phyloP scores from a whole-genome alignment of 805 yeast genomes.

The Nematodospora valgi region DNA sequence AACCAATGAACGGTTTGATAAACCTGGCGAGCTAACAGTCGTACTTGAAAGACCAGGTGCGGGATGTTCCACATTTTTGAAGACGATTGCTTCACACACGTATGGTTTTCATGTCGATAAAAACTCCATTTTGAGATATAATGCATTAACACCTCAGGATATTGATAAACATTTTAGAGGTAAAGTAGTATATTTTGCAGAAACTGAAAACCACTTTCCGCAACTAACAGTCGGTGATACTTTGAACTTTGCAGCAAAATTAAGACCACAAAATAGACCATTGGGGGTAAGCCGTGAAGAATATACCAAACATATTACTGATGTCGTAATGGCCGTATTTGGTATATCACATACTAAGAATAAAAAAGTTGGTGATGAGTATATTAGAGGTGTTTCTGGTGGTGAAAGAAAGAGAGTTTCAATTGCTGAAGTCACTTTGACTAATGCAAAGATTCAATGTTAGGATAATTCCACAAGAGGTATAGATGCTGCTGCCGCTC shows the following conservation, averaged over 20 bases:
- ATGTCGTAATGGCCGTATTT: constrained; percentile 41
- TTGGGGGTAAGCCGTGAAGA: constrained; percentile 29
- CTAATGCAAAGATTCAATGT: constrained; percentile 53
- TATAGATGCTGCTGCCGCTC: constrained; percentile 78
- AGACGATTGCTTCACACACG: constrained; percentile 35
- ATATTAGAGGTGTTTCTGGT: constrained; percentile 73
- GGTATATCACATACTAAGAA: constrained; percentile 52
- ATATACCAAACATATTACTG: constrained; percentile 38
- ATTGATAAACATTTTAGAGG: constrained; percentile 30
- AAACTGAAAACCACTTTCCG: constrained; percentile 56
- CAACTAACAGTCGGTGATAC: constrained; percentile 54
- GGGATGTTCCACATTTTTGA: constrained; percentile 38
- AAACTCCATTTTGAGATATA: constrained; percentile 29
- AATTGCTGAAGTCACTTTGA: constrained; percentile 70
- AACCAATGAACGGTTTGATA: constrained; percentile 31
- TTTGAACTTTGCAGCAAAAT: constrained; percentile 50
- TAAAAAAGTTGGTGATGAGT: constrained; percentile 63
- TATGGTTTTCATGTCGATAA: constrained; percentile 33
- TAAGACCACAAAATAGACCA: constrained; percentile 41
- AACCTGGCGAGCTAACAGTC: constrained; percentile 38
- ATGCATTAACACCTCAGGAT: constrained; percentile 30
- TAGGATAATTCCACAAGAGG: constrained; percentile 85
- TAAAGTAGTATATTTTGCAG: constrained; percentile 45
- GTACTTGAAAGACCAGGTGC: constrained; percentile 42
- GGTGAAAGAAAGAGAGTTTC: constrained; percentile 87